Evolutionary conservation across 1,139 yeast species (phyloP).

Genomic region (Meyerozyma sp.): DNA sequence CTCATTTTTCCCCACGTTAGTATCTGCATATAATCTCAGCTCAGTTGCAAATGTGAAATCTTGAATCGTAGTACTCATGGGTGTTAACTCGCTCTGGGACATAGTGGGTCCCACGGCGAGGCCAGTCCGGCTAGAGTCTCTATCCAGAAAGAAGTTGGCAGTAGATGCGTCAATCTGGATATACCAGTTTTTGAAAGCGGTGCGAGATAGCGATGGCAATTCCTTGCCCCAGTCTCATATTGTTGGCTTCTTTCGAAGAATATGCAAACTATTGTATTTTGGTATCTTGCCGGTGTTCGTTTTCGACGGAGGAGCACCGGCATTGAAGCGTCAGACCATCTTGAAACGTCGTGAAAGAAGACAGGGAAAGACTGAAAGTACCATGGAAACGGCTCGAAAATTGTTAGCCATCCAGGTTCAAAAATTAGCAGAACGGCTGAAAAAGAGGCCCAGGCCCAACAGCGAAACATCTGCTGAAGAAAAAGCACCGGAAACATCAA

Average conservation of each 20-base stretch:
- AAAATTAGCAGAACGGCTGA: constrained; percentile 36
- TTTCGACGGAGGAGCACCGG: constrained; percentile 97
- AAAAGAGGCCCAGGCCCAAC: constrained; percentile 1
- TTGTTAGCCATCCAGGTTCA: constrained; percentile 78
- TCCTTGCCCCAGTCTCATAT: constrained; percentile 77
- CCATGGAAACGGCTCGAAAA: constrained; percentile 72
- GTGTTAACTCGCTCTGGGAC: constrained; percentile 94
- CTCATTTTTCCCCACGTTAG: background rate
- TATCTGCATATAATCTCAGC: background rate
- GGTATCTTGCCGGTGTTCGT: constrained; percentile 93
- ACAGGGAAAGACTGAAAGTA: constrained; percentile 68
- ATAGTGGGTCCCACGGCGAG: constrained; percentile 85
- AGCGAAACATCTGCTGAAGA: background rate
- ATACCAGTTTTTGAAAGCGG: constrained; percentile 93
- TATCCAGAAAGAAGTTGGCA: constrained; percentile 72
- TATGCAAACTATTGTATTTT: constrained; percentile 82
- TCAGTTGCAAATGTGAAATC: background rate
- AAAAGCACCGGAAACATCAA: constrained; percentile 1
- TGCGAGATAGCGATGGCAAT: constrained; percentile 80
- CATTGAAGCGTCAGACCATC: constrained; percentile 72
- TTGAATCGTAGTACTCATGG: constrained; percentile 48
- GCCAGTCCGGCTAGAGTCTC: constrained; percentile 84
- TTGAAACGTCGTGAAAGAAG: constrained; percentile 64
- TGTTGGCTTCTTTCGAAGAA: constrained; percentile 89
- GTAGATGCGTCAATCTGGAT: constrained; percentile 99